phyloP scores from a whole-genome alignment of 192 early-diverging fungal species.

The Dissophora globulifera region DNA sequence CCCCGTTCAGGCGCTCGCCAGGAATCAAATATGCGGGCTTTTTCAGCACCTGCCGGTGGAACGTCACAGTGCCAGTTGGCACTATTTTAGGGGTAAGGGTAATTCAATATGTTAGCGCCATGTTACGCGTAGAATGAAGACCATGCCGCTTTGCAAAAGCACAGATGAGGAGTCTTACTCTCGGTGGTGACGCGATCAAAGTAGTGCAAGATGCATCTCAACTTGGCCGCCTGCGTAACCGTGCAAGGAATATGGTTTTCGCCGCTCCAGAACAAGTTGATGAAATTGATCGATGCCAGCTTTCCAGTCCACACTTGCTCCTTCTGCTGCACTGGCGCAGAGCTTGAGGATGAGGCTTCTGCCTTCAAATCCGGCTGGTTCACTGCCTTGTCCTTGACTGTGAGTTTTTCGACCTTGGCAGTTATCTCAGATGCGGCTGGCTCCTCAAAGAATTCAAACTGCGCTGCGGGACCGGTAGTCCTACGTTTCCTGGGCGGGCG shows the following conservation, averaged over 20 bases:
- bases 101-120: too few species aligned
- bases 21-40: constrained; percentile 25
- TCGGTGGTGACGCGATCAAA: constrained; percentile 48
- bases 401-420: constrained; percentile 10
- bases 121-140: too few species aligned
- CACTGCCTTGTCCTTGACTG: constrained; percentile 6
- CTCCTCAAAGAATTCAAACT: constrained; percentile 43
- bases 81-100: too few species aligned
- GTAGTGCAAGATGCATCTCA: constrained; percentile 44
- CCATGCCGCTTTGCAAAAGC: too few species aligned
- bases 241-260: constrained; percentile 33
- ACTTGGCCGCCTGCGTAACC: constrained; percentile 31
- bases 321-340: background rate
- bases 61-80: constrained; percentile 43
- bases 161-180: constrained; percentile 18
- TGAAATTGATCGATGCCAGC: constrained; percentile 46
- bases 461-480: constrained; percentile 20
- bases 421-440: background rate
- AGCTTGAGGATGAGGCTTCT: background rate
- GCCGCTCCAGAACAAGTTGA: constrained; percentile 46
- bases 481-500: constrained; percentile 27
- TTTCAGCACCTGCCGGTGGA: constrained; percentile 44
- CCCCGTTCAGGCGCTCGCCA: background rate
- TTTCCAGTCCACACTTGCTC: constrained; percentile 20
- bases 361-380: background rate